Evolutionary conservation across 163 green algal species (phyloP).

Genomic region (Chlamydomonas reinhardtii): DNA sequence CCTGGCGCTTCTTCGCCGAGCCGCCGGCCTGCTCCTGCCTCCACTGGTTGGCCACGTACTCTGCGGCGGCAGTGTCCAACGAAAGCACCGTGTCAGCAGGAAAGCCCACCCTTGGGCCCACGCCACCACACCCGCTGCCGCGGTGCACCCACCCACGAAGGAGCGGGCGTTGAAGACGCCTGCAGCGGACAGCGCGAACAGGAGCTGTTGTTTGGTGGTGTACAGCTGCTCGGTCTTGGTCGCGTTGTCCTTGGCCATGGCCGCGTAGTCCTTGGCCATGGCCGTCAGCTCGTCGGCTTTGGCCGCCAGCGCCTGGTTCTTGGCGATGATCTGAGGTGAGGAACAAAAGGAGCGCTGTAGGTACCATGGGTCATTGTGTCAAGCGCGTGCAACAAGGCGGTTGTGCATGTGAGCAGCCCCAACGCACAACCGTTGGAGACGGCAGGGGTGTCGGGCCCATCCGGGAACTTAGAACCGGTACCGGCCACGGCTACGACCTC

Average conservation of each 20-base stretch:
- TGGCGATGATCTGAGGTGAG: background rate
- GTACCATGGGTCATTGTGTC: no score
- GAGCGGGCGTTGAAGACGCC: background rate
- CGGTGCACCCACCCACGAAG: conserved; percentile 6
- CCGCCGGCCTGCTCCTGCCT: background rate
- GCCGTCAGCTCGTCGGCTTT: background rate
- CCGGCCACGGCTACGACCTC: no score
- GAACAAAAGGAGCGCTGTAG: background rate
- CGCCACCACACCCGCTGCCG: background rate
- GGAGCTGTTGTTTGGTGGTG: background rate
- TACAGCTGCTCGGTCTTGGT: background rate
- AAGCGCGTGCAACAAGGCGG: no score
- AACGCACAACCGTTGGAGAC: no score
- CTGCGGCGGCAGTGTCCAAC: background rate
- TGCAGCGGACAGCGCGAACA: background rate
- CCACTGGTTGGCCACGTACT: background rate
- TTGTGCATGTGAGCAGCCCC: no score
- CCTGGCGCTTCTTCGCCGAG: background rate
- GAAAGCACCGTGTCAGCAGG: background rate
- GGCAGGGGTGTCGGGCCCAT: no score
- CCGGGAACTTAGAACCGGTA: no score
- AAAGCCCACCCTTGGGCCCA: background rate
- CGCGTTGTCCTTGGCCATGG: background rate
- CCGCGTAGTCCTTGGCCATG: no score
- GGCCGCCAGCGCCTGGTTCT: no score